Percentiles rank a stretch among this genome's conserved stretches.
phyloP scores from a whole-genome alignment of 176 grass and related monocot species.

The Juncus effusus region DNA sequence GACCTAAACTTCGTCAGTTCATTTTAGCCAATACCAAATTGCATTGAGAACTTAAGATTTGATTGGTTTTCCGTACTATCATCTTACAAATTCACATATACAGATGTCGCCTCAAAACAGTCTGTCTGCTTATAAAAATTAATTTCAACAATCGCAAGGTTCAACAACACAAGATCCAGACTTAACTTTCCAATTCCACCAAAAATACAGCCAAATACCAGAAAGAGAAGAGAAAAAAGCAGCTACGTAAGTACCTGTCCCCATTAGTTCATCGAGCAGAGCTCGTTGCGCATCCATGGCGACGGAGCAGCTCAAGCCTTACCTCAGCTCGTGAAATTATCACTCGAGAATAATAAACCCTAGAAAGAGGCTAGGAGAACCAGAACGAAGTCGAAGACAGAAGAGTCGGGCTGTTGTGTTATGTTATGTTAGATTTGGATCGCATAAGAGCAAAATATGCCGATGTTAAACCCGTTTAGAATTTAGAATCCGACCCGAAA shows the following conservation, averaged over 20 bases:
- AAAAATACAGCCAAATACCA: background rate
- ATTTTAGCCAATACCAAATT: no score
- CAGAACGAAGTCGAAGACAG: background rate
- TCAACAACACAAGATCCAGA: background rate
- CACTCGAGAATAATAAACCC: background rate
- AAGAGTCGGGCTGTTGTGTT: background rate
- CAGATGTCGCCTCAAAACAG: no score
- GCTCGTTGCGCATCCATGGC: conserved; percentile 92
- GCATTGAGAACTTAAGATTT: no score
- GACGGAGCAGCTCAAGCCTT: conserved; percentile 34
- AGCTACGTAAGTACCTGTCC: conserved; percentile 41
- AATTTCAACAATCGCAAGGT: conserved; percentile 1
- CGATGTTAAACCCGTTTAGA: no score
- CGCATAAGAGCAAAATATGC: background rate
- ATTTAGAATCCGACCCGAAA: no score
- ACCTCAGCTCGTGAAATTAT: background rate
- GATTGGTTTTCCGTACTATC: no score
- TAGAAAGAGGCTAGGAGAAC: background rate
- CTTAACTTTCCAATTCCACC: background rate
- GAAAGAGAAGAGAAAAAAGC: background rate
- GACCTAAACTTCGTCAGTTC: no score
- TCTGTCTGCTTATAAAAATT: no score
- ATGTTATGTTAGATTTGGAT: conserved; percentile 10
- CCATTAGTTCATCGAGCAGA: conserved; percentile 94
- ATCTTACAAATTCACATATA: no score